Percentiles rank a stretch among this genome's conserved stretches.
These are phyloP conservation scores for Psilocybe cubensis DNA, from an alignment of 768 basidiomycete genomes.

Conservation along the genomic window DNA sequence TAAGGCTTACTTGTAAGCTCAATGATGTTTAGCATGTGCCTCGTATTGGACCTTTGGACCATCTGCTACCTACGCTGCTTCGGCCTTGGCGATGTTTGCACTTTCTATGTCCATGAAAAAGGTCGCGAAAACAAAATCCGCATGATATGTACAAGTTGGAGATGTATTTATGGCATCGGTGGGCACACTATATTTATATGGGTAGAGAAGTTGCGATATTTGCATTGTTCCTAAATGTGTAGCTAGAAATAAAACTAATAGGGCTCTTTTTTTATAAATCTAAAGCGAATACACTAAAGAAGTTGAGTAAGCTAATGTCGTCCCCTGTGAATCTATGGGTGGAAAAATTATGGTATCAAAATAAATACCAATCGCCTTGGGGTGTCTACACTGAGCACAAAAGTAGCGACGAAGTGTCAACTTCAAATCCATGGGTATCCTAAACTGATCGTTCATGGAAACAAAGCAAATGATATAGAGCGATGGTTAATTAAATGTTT, in stretches of 20 bases:
- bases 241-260: conserved; percentile 1
- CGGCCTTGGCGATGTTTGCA: conserved; percentile 66
- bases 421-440: conserved; percentile 1
- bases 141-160: conserved; percentile 20
- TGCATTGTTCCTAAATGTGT: neutral
- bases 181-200: neutral
- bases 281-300: neutral
- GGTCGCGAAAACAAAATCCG: conserved; percentile 41
- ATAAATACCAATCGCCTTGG: conserved; percentile 4
- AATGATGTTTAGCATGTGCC: conserved; percentile 67
- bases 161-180: conserved; percentile 14
- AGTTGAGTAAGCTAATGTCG: neutral
- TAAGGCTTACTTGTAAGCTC: neutral
- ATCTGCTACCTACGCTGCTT: conserved; percentile 68
- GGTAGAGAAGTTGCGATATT: neutral
- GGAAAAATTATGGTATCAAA: conserved; percentile 7
- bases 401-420: neutral
- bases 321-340: neutral
- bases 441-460: neutral
- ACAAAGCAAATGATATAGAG: neutral
- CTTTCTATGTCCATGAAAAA: conserved; percentile 62
- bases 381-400: conserved; percentile 1
- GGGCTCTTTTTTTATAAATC: neutral
- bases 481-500: neutral
- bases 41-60: conserved; percentile 91